Evolutionary conservation across 805 yeast species (phyloP), one percentile per base, ranked within the genome.

Genomic region (Wickerhamiella kurtzmanii): DNA sequence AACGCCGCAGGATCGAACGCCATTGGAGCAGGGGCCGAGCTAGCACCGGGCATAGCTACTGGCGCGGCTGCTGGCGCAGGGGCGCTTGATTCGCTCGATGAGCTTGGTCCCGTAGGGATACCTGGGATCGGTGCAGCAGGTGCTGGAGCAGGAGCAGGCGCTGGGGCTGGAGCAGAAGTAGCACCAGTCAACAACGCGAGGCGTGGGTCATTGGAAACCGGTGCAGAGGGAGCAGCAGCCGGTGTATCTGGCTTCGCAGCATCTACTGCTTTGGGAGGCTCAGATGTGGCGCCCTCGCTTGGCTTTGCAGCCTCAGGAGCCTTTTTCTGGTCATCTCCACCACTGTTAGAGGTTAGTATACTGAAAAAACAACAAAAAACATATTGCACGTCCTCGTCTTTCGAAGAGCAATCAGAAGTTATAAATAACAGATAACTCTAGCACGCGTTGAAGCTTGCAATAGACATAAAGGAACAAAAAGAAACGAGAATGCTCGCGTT

Each of bases 251-350:
- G 38, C 38, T 36, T 36, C 8, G 16, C 5, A 36, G 16, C 35
- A 28, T 9, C 35, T 15, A 11, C 38, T 36, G n/a, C 38, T 9
- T 15, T 17, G 8, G 19, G 19, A 17, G n/a, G 15, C 16, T 36
- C 38, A 5, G 16, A 6, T 15, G 11, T 38, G 41, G 25, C n/a
- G 5, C 19, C 41, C 25, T 37, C 16, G 18, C 16, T 37, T 15
- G 41, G 41, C 41, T 38, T 25, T 11, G 32, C 32, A 11, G 32
- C 9, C 32, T 25, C 32, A 25, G 32, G 32, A 21, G 49, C 46
- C 17, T 47, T 45, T 44, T 51, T 47, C 35, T 45, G 44, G 42
- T 48, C 55, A 45, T 63, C 69, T 25, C 59, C 67, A 20, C 64
- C 68, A 51, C 64, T 60, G 53, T 41, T 50, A 35, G 19, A 17